A percentile compares a stretch with the other conserved stretches of the same genome.
Conservation (phyloP, 108 stramenopile species). For the Pseudonitzschia multistriata region DNA sequence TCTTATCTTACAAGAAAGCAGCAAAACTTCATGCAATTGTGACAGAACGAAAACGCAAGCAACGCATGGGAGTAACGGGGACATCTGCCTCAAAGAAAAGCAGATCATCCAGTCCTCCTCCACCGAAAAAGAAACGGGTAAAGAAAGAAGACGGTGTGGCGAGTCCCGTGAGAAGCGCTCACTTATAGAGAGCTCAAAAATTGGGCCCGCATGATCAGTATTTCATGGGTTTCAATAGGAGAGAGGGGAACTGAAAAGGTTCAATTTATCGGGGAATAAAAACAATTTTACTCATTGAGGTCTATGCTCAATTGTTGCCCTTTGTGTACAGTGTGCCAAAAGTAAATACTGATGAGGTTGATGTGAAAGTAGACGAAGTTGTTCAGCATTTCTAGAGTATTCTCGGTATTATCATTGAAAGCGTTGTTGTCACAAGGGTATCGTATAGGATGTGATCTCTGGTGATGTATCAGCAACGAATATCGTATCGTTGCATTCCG, state of each 20-base stretch:
- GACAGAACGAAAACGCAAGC: constrained; percentile 55
- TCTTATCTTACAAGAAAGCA: constrained; percentile 66
- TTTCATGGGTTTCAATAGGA: not conserved
- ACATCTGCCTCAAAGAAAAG: constrained; percentile 5
- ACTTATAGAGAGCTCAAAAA: not conserved
- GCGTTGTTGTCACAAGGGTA: constrained; percentile 32
- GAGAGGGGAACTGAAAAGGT: not conserved
- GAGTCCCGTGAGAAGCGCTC: constrained; percentile 22
- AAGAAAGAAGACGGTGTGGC: constrained; percentile 63
- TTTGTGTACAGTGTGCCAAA: no score
- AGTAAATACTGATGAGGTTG: no score
- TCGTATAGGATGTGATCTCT: constrained; percentile 64
- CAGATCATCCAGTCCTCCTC: constrained; percentile 16
- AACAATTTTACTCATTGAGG: not conserved
- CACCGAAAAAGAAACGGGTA: constrained; percentile 54
- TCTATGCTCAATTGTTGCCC: not conserved
- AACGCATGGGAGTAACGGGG: constrained; percentile 23
- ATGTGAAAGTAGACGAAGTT: no score
- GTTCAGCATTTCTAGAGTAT: not conserved
- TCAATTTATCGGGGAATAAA: not conserved
- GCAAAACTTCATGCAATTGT: constrained; percentile 49
- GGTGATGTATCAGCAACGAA: constrained; percentile 80
- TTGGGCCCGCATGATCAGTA: not conserved
- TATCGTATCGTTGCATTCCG: constrained; percentile 28
- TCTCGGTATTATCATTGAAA: not conserved